phyloP scores from a whole-genome alignment of 306 rosid genomes.

The Vigna angularis region DNA sequence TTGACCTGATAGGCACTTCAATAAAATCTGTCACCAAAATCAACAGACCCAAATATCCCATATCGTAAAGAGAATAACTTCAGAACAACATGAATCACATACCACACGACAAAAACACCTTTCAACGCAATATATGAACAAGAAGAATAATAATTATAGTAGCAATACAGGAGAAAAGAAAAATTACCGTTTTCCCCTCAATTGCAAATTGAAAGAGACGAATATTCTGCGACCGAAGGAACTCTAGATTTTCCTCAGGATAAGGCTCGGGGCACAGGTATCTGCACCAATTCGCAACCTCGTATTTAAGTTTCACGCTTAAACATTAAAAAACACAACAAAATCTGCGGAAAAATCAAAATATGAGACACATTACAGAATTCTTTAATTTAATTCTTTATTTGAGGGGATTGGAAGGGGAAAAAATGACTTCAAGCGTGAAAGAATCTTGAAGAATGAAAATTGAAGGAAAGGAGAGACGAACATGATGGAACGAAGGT shows the following conservation, averaged over 20 bases:
- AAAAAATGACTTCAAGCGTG: background rate
- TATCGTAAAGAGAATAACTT: background rate
- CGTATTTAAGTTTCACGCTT: background rate
- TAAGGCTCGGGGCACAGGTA: slow-evolving; percentile 93
- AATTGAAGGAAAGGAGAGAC: slow-evolving; percentile 26
- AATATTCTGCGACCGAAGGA: slow-evolving; percentile 70
- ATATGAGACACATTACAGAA: background rate
- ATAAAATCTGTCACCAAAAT: background rate
- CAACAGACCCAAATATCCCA: slow-evolving; percentile 1
- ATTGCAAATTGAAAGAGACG: slow-evolving; percentile 86
- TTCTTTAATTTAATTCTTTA: background rate
- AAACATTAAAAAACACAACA: slow-evolving; percentile 2
- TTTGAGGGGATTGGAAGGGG: no score
- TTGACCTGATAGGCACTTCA: background rate
- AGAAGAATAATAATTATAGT: no score
- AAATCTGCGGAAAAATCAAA: background rate
- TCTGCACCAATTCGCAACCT: slow-evolving; percentile 57
- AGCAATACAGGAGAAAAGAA: background rate
- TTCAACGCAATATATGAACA: background rate
- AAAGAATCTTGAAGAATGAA: background rate
- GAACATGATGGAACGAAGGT: slow-evolving; percentile 84
- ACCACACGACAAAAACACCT: background rate
- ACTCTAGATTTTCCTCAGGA: slow-evolving; percentile 82
- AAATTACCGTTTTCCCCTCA: slow-evolving; percentile 86
- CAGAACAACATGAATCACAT: background rate